Evolutionary conservation across 169 alveolate genomes (phyloP).

Genomic region (Miamiensis avidus): DNA sequence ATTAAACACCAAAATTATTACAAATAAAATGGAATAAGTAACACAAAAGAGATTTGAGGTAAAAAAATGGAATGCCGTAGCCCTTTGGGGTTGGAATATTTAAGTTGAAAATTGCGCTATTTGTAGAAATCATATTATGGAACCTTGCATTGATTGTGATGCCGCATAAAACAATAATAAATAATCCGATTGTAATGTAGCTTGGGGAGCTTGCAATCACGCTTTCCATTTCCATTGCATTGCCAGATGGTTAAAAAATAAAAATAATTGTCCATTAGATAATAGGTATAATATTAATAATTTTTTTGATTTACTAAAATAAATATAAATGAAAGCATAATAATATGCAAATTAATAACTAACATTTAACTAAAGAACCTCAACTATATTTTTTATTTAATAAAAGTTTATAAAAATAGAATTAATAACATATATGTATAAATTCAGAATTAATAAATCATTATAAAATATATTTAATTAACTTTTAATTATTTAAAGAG

Average conservation of each 20-base stretch:
- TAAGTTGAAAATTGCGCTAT: conserved; percentile 99
- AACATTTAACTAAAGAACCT: too few species aligned
- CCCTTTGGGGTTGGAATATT: conserved; percentile 99
- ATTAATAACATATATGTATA: too few species aligned
- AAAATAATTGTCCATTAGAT: conserved; percentile 98
- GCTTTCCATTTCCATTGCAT: conserved; percentile 99
- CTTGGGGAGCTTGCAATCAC: conserved; percentile 99
- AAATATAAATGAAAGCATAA: too few species aligned
- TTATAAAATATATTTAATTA: too few species aligned
- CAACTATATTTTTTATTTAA: too few species aligned
- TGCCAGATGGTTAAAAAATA: conserved; percentile 97
- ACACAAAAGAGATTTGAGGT: conserved; percentile 78
- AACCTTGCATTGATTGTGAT: conserved; percentile 97
- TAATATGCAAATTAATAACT: too few species aligned
- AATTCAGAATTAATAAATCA: too few species aligned
- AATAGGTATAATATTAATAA: too few species aligned
- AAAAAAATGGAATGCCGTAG: conserved; percentile 98
- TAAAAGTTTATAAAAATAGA: too few species aligned
- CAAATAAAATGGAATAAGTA: conserved; percentile 10
- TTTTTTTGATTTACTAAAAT: too few species aligned
- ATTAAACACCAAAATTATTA: too few species aligned
- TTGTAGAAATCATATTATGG: conserved; percentile 98
- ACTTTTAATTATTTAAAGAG: too few species aligned
- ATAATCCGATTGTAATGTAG: conserved; percentile 96
- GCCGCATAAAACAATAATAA: conserved; percentile 84